Evolutionary conservation across 495 filamentous ascomycete genomes (phyloP).

Genomic region (Aspergillus sparsus): DNA sequence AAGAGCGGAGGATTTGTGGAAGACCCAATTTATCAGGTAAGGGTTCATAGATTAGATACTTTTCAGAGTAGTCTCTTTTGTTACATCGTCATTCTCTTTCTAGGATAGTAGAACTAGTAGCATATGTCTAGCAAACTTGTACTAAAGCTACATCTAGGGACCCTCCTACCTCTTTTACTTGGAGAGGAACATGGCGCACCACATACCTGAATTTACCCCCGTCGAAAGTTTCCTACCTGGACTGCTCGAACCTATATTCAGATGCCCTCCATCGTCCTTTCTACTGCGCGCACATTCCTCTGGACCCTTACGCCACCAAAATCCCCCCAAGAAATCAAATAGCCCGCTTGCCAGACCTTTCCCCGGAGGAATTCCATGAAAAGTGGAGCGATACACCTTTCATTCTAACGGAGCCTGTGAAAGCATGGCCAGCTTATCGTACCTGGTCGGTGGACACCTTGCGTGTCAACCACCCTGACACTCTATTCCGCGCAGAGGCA

Average conservation of each 20-base stretch:
- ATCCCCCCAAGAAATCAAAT: conserved; percentile 79
- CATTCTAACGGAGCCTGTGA: conserved; percentile 83
- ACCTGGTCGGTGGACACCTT: conserved; percentile 72
- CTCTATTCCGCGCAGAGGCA: conserved; percentile 83
- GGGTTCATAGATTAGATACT: conserved; percentile 27
- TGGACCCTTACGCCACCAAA: conserved; percentile 63
- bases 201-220: conserved; percentile 69
- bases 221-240: conserved; percentile 52
- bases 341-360: conserved; percentile 64
- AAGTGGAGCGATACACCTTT: conserved; percentile 83
- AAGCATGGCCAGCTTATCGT: conserved; percentile 75
- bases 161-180: conserved; percentile 55
- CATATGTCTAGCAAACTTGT: conserved; percentile 4
- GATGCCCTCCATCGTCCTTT: conserved; percentile 91
- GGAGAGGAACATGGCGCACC: conserved; percentile 85
- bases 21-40: conserved; percentile 82
- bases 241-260: conserved; percentile 81
- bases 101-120: not conserved
- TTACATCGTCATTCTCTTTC: not conserved
- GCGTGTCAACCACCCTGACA: conserved; percentile 60
- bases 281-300: conserved; percentile 74
- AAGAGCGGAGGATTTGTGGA: conserved; percentile 87
- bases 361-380: conserved; percentile 68
- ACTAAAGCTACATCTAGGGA: conserved; percentile 32
- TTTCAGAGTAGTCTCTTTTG: not conserved